phyloP scores from a whole-genome alignment of 2,329 filamentous ascomycete genomes.

The Fusarium caatingaense region DNA sequence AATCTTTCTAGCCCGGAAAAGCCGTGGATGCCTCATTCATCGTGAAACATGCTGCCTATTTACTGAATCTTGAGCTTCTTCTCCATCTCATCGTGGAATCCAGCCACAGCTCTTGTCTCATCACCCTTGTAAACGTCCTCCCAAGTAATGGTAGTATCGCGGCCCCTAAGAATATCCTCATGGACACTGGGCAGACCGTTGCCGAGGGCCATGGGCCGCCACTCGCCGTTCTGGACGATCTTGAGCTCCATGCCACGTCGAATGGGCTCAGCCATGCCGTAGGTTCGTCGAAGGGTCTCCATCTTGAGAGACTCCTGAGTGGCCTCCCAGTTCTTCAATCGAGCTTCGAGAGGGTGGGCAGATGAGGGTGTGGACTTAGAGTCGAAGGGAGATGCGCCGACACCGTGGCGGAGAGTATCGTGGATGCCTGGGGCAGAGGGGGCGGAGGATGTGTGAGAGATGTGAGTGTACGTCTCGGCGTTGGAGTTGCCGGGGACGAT shows the following conservation, averaged over 20 bases:
- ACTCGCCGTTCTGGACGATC: conserved; percentile 83
- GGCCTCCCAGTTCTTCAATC: conserved; percentile 88
- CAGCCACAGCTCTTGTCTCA: conserved; percentile 75
- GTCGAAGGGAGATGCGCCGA: conserved; percentile 71
- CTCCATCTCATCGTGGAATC: conserved; percentile 95
- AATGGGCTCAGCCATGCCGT: conserved; percentile 92
- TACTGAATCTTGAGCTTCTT: conserved; percentile 80
- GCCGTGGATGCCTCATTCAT: conserved; percentile 3
- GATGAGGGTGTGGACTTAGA: conserved; percentile 62
- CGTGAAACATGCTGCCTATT: conserved; percentile 6
- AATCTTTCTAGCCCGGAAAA: conserved; percentile 36
- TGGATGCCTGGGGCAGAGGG: conserved; percentile 93
- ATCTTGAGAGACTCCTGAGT: conserved; percentile 91
- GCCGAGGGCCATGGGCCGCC: conserved; percentile 78
- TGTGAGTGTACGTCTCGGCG: conserved; percentile 73
- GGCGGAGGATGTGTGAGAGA: conserved; percentile 72
- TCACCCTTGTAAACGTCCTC: conserved; percentile 92
- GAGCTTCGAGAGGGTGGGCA: conserved; percentile 89
- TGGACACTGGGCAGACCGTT: conserved; percentile 74
- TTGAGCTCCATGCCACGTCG: conserved; percentile 94
- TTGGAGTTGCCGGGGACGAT: conserved; percentile 80
- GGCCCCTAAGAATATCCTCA: conserved; percentile 86
- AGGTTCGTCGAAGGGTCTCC: conserved; percentile 86
- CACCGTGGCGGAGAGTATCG: conserved; percentile 89
- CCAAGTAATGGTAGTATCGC: conserved; percentile 84